Base-by-base conservation (phyloP, 495 filamentous ascomycete species). In the Umbilicaria muhlenbergii region DNA sequence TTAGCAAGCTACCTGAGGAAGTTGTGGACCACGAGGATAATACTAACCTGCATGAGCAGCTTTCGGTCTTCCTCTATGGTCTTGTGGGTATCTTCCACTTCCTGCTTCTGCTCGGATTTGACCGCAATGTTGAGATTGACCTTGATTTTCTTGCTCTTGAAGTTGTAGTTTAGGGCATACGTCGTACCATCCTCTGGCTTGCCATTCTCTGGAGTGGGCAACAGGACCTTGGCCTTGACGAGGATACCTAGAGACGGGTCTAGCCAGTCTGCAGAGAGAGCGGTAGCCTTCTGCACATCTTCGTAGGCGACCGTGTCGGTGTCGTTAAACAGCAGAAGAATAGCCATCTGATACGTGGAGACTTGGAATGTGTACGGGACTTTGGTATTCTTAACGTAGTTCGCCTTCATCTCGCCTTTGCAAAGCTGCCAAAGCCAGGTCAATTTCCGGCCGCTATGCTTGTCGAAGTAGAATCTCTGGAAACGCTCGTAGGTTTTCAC, bases 61-160 rank as follows among this genome's bases (percentile, higher is more conserved):
- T 94, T 96, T 14, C 91, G 74, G 58, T 99, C 91, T 63, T 96
- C 91, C 64, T 99, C 92, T 49, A 99, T 94, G 12, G 87, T 99
- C 72, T 99, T 99, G 64, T 96, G 93, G 10, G 91, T 99, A 59
- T 96, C 92, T 32, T 85, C 88, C 42, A 82, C 78, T 58, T 99
- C 91, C 47, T 87, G 82, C 70, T 94, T 96, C 53, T 83, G 79
- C 65, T 96, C 91, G 11, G 82, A 80, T 64, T 94, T 92, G 63
- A 94, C 87, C 38, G 77, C 80, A 37, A 96, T 80, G 58, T 99
- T 99, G 15, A 99, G 71, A 52, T 96, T 96, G 52, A 95, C 78
- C 53, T 92, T 83, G 58, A 94, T 75, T 68, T 96, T 96, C 75
- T 95, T 99, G 65, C 77, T 81, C 70, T 92, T 94, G 68, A 95